Conservation (phyloP, 108 stramenopile species). For the Epithemia pelagica region DNA sequence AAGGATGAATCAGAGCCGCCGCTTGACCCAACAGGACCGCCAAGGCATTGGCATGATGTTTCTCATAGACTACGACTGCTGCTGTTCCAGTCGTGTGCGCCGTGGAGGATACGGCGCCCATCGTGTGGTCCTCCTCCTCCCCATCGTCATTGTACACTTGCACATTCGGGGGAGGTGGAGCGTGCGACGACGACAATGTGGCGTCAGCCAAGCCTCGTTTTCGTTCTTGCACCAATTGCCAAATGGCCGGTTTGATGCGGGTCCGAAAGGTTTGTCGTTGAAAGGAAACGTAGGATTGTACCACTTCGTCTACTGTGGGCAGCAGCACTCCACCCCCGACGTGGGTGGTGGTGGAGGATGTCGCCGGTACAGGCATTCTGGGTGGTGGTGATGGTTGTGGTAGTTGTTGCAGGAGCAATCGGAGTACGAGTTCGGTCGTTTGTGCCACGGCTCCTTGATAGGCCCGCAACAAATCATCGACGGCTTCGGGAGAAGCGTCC, state of each 20-base stretch:
- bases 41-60: constrained; percentile 48
- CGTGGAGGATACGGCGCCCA: constrained; percentile 5
- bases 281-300: constrained; percentile 47
- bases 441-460: constrained; percentile 51
- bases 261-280: constrained; percentile 62
- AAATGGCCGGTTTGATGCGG: constrained; percentile 65
- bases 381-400: not conserved
- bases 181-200: too few relatives aligned
- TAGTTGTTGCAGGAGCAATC: constrained; percentile 20
- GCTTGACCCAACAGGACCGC: constrained; percentile 72
- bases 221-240: constrained; percentile 23
- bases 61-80: not conserved
- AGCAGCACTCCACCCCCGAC: not conserved
- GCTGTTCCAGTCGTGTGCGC: constrained; percentile 19
- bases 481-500: not conserved
- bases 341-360: not conserved
- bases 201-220: not conserved
- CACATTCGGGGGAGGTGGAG: too few relatives aligned
- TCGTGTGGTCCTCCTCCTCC: constrained; percentile 27
- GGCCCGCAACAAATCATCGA: constrained; percentile 13
- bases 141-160: constrained; percentile 34
- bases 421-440: constrained; percentile 50
- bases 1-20: constrained; percentile 66
- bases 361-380: not conserved
- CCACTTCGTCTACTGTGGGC: constrained; percentile 18